These are phyloP conservation scores for Eucalyptus curtisii DNA, from an alignment of 345 rosid genomes.

Conservation along the genomic window DNA sequence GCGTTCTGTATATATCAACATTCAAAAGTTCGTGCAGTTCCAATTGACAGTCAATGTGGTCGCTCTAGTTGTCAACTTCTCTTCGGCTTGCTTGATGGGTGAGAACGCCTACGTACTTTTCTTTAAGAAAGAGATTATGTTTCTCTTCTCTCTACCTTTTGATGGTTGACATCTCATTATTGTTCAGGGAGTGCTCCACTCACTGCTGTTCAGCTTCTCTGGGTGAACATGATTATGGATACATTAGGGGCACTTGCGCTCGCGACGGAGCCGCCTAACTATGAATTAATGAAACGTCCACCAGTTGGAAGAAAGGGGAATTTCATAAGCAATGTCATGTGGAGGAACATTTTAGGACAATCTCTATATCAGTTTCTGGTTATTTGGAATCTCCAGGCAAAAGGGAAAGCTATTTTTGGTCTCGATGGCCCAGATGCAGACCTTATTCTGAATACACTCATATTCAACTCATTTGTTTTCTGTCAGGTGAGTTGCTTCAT, in stretches of 20 bases:
- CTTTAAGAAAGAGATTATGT: background rate
- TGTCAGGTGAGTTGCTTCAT: conserved; percentile 54
- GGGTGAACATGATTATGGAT: conserved; percentile 94
- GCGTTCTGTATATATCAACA: conserved; percentile 84
- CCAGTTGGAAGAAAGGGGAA: conserved; percentile 66
- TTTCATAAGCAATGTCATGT: conserved; percentile 83
- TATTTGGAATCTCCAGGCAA: conserved; percentile 51
- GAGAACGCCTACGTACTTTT: background rate
- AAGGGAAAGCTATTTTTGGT: conserved; percentile 41
- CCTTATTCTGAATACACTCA: conserved; percentile 54
- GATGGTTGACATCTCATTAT: background rate
- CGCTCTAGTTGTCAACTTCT: conserved; percentile 75
- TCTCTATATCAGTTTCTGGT: conserved; percentile 59
- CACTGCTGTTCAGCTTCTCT: conserved; percentile 67
- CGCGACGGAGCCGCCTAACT: conserved; percentile 74
- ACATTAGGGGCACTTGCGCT: conserved; percentile 85
- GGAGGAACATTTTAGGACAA: conserved; percentile 94
- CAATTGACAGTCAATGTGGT: conserved; percentile 90
- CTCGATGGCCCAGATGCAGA: conserved; percentile 42
- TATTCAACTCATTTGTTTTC: conserved; percentile 82
- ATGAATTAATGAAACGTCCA: conserved; percentile 48
- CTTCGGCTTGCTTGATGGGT: conserved; percentile 94
- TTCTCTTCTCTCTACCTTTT: background rate
- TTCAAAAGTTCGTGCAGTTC: conserved; percentile 93
- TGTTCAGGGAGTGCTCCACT: conserved; percentile 59